Evolutionary conservation across 2,329 filamentous ascomycete species (phyloP).

Genomic region (Curvularia eragrostidis): DNA sequence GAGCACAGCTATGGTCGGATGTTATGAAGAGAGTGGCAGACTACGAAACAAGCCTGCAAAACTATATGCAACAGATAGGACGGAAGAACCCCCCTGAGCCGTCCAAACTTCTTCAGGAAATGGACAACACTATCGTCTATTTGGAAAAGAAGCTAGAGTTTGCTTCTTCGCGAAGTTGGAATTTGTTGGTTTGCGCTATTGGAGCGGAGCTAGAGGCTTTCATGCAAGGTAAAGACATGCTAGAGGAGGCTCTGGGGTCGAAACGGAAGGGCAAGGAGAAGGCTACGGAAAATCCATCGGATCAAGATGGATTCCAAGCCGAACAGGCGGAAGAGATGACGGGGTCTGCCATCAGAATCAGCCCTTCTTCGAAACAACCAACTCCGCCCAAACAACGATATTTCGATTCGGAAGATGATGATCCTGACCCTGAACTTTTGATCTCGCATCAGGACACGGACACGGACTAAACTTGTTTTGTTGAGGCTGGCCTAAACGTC

Average conservation of each 20-base stretch:
- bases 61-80: constrained; percentile 55
- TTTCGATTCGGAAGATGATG: constrained; percentile 53
- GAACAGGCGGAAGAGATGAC: constrained; percentile 38
- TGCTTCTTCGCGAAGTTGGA: constrained; percentile 72
- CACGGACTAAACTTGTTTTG: constrained; percentile 32
- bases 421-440: constrained; percentile 57
- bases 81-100: constrained; percentile 26
- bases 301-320: constrained; percentile 24
- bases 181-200: constrained; percentile 75
- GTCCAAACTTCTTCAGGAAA: constrained; percentile 49
- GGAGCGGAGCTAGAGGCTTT: constrained; percentile 76
- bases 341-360: constrained; percentile 41
- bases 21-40: constrained; percentile 64
- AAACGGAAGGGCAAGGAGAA: constrained; percentile 41
- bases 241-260: constrained; percentile 53
- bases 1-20: constrained; percentile 70
- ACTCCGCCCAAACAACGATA: constrained; percentile 37
- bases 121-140: constrained; percentile 63
- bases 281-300: constrained; percentile 28
- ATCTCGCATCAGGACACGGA: constrained; percentile 56
- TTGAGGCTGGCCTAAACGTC: neutral
- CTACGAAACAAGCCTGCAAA: constrained; percentile 70
- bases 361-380: constrained; percentile 37
- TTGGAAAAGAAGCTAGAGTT: constrained; percentile 62
- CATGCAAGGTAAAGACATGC: constrained; percentile 63